phyloP scores from a whole-genome alignment of 768 basidiomycete species.

The Russula earlei region DNA sequence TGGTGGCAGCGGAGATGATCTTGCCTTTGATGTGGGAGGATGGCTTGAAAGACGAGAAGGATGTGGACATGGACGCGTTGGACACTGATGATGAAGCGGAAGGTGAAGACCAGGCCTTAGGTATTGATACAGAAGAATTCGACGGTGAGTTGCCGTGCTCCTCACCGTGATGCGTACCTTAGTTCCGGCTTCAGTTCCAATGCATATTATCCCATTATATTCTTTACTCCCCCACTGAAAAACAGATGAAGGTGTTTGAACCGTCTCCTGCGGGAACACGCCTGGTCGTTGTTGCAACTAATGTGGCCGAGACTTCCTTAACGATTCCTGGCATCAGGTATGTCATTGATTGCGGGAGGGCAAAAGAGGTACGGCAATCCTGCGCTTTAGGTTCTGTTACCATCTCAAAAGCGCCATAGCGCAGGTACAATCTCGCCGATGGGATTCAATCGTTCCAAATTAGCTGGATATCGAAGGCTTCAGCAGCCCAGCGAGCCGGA shows the following conservation, averaged over 20 bases:
- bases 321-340: constrained; percentile 97
- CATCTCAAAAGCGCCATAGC: constrained; percentile 33
- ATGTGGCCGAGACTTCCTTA: constrained; percentile 93
- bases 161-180: constrained; percentile 1
- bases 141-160: constrained; percentile 42
- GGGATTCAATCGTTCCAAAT: constrained; percentile 91
- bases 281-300: constrained; percentile 90
- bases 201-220: constrained; percentile 92
- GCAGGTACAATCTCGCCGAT: constrained; percentile 69
- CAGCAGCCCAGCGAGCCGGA: constrained; percentile 66
- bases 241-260: constrained; percentile 90
- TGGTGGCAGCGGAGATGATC: constrained; percentile 33
- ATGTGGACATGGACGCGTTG: constrained; percentile 64
- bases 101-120: constrained; percentile 46
- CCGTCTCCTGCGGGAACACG: constrained; percentile 73
- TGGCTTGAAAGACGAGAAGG: constrained; percentile 33
- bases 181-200: constrained; percentile 48
- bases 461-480: constrained; percentile 50
- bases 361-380: constrained; percentile 63
- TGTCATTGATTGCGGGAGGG: constrained; percentile 93
- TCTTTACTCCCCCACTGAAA: constrained; percentile 86
- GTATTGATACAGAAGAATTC: constrained; percentile 52
- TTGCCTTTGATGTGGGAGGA: constrained; percentile 63
- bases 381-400: not conserved
- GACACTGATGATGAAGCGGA: constrained; percentile 60